Percentiles rank a stretch among this genome's conserved stretches.
Conservation (phyloP, 202 grass and related monocot species). For the Schoenoplectus tabernaemontani region DNA sequence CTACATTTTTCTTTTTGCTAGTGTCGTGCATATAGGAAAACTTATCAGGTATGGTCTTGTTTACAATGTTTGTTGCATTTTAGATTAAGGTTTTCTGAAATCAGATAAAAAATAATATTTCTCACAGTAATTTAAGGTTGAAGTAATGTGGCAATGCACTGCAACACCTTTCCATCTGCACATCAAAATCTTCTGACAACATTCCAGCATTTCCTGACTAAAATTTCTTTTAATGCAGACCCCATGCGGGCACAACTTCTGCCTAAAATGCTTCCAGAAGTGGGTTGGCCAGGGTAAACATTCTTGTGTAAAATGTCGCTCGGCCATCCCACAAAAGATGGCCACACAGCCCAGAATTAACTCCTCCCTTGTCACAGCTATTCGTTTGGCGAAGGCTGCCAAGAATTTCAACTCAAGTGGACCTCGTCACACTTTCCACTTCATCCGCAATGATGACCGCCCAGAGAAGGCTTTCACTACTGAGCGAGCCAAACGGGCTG, state of each 20-base stretch:
- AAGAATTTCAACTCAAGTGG: conserved; percentile 39
- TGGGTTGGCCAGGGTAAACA: conserved; percentile 59
- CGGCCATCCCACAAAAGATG: conserved; percentile 59
- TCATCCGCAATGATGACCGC: conserved; percentile 74
- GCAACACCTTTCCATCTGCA: background rate
- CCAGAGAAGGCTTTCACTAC: conserved; percentile 86
- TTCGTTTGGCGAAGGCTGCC: conserved; percentile 60
- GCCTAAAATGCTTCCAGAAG: conserved; percentile 84
- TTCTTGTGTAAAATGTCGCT: conserved; percentile 57
- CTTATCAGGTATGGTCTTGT: background rate
- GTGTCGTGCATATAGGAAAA: background rate
- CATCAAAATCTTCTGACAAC: background rate
- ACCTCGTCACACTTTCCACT: conserved; percentile 31
- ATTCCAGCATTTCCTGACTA: background rate
- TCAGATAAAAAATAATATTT: background rate
- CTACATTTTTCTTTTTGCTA: background rate
- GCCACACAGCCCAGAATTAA: conserved; percentile 76
- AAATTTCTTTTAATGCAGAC: conserved; percentile 41
- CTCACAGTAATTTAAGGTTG: background rate
- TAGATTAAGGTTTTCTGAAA: background rate
- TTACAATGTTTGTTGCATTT: background rate
- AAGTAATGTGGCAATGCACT: background rate
- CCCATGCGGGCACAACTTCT: conserved; percentile 88
- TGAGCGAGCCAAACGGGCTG: conserved; percentile 63
- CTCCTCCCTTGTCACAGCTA: conserved; percentile 50